Conservation (phyloP, 306 rosid genomes). For the Acacia confusa region DNA sequence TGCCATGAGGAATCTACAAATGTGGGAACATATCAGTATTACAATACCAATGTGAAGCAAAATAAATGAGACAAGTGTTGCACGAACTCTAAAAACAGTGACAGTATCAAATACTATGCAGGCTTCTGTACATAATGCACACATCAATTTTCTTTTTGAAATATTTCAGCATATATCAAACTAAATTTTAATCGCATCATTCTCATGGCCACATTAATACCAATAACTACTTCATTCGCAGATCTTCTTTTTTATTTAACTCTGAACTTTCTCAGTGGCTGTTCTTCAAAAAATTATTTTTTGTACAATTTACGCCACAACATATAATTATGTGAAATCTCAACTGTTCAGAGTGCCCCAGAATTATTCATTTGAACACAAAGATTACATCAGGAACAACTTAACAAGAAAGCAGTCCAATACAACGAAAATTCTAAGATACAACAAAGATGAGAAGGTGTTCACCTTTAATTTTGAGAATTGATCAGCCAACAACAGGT, state of each 20-base stretch:
- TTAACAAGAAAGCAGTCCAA: slow-evolving; percentile 17
- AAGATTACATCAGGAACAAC: slow-evolving; percentile 17
- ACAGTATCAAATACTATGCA: background rate
- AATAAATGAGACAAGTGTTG: background rate
- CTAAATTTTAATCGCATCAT: background rate
- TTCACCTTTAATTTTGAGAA: slow-evolving; percentile 83
- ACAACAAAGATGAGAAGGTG: slow-evolving; percentile 19
- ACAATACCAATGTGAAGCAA: slow-evolving; percentile 25
- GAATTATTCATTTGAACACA: slow-evolving; percentile 18
- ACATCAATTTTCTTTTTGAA: background rate
- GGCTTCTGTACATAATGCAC: background rate
- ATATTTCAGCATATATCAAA: background rate
- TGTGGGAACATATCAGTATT: slow-evolving; percentile 29
- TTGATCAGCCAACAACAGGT: slow-evolving; percentile 83
- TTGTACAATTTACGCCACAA: background rate
- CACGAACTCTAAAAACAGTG: background rate
- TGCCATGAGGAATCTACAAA: slow-evolving; percentile 74
- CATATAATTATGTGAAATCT: slow-evolving; percentile 4
- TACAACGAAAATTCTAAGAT: slow-evolving; percentile 19
- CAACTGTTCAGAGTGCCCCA: slow-evolving; percentile 18
- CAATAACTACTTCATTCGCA: background rate
- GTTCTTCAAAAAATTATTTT: background rate
- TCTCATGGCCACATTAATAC: slow-evolving; percentile 20
- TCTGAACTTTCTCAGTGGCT: background rate
- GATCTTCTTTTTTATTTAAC: background rate